phyloP scores from a whole-genome alignment of 495 filamentous ascomycete species.

The Penicillium crystallinum region DNA sequence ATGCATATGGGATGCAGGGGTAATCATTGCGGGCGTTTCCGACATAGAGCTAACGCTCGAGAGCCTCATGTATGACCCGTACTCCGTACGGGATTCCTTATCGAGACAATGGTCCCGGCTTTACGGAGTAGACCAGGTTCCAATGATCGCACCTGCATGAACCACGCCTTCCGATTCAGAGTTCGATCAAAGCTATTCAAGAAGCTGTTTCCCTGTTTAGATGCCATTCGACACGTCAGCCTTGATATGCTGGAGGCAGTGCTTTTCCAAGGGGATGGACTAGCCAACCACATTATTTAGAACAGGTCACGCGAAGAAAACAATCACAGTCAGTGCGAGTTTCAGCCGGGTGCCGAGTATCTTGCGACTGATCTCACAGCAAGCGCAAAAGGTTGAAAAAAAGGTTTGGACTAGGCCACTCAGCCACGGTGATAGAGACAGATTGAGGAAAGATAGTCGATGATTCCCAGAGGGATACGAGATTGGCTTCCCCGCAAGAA shows the following conservation, averaged over 20 bases:
- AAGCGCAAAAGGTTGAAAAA: too few relatives aligned
- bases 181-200: neutral
- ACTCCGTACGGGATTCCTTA: neutral
- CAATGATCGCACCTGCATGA: slow-evolving; percentile 6
- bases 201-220: neutral
- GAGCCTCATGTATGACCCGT: slow-evolving; percentile 3
- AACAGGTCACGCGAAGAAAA: slow-evolving; percentile 2
- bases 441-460: slow-evolving; percentile 4
- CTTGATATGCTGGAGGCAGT: slow-evolving; percentile 1
- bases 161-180: neutral
- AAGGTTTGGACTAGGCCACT: neutral
- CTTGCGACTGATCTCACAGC: neutral
- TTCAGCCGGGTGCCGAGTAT: slow-evolving; percentile 1
- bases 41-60: neutral
- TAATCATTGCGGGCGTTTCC: neutral
- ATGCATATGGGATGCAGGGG: neutral
- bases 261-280: neutral
- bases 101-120: neutral
- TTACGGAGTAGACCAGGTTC: neutral
- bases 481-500: slow-evolving; percentile 3
- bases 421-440: neutral
- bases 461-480: neutral
- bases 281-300: neutral
- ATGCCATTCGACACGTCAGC: slow-evolving; percentile 19
- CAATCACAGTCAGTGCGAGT: neutral